phyloP scores from a whole-genome alignment of 352 stramenopile genomes.

The Phytophthora cryptogea region DNA sequence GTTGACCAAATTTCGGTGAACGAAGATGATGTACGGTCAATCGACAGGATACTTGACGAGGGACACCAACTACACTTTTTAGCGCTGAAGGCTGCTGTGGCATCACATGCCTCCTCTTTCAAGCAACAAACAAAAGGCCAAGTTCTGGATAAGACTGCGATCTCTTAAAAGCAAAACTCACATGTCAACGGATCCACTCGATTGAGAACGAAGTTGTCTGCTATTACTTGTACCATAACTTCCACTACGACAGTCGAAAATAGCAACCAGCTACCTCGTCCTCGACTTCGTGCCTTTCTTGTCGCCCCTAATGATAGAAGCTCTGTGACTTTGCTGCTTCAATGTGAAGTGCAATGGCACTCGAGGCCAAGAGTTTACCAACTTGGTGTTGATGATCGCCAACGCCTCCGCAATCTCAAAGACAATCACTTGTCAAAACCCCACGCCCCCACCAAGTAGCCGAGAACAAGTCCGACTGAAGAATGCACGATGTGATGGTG shows the following conservation, averaged over 20 bases:
- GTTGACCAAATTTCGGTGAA: neutral
- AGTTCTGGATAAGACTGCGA: neutral
- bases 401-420: neutral
- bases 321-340: neutral
- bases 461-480: neutral
- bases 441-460: constrained; percentile 9
- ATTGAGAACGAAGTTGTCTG: neutral
- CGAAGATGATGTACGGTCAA: too few species aligned
- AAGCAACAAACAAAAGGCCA: neutral
- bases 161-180: neutral
- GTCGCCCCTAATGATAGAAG: neutral
- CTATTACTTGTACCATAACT: neutral
- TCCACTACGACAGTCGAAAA: neutral
- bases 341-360: neutral
- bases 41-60: too few species aligned
- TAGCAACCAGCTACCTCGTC: neutral
- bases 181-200: neutral
- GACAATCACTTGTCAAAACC: constrained; percentile 11
- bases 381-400: constrained; percentile 4
- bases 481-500: constrained; percentile 26
- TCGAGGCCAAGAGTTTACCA: neutral
- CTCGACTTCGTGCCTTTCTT: neutral
- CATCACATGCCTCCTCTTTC: neutral
- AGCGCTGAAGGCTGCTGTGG: too few species aligned
- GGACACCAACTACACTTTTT: too few species aligned